A percentile compares a stretch with the other conserved stretches of the same genome.
These are phyloP conservation scores for Neobulgaria alba DNA, from an alignment of 2,329 filamentous ascomycete genomes.

Conservation along the genomic window DNA sequence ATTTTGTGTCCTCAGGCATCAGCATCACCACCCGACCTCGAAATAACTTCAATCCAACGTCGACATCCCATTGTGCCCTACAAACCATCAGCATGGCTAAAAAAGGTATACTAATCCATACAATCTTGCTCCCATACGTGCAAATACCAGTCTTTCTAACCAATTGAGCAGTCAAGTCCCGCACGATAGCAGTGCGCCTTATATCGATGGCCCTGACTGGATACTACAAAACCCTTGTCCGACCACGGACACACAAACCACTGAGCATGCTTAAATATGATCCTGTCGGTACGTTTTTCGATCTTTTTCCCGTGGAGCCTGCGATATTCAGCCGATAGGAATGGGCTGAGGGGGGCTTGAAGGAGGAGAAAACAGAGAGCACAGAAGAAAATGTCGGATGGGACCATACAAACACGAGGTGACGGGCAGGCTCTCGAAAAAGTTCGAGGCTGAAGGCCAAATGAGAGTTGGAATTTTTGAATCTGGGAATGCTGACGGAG, in stretches of 20 bases:
- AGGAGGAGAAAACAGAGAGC: too few relatives aligned
- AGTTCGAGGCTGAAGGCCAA: too few relatives aligned
- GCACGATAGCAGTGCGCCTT: conserved; percentile 86
- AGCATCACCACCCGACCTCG: too few relatives aligned
- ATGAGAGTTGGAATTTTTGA: background rate
- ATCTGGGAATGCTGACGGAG: background rate
- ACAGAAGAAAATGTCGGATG: too few relatives aligned
- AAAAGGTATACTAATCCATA: conserved; percentile 9
- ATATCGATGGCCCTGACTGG: conserved; percentile 98
- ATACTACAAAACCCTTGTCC: conserved; percentile 86
- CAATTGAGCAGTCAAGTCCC: conserved; percentile 54
- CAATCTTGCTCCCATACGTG: too few relatives aligned
- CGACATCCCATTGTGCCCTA: background rate
- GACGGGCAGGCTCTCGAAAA: too few relatives aligned
- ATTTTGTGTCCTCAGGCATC: too few relatives aligned
- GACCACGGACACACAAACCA: conserved; percentile 71
- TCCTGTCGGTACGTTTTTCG: conserved; percentile 60
- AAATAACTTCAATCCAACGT: background rate
- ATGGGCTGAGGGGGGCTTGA: background rate
- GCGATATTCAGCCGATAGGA: too few relatives aligned
- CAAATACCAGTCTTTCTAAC: background rate
- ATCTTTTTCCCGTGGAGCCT: too few relatives aligned
- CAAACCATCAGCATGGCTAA: conserved; percentile 2
- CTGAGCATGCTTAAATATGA: conserved; percentile 99
- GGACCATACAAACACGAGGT: too few relatives aligned